Conservation (phyloP, 2,329 filamentous ascomycete genomes). For the Colletotrichum eremochloae region DNA sequence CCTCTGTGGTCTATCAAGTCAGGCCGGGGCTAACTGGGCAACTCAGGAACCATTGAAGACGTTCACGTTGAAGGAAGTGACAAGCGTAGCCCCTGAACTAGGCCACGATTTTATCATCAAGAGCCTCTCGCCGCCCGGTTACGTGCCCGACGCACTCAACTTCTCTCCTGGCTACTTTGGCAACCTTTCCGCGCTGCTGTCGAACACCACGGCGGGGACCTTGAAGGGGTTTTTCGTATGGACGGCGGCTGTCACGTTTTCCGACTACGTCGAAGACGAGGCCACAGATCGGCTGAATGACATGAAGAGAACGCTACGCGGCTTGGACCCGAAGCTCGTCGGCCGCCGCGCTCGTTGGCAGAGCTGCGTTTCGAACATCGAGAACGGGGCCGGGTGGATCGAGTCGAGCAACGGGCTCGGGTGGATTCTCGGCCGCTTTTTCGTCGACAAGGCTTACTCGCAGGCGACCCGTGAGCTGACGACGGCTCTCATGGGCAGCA, state of each 20-base stretch:
- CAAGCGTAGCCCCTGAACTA: constrained; percentile 67
- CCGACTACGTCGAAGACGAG: constrained; percentile 67
- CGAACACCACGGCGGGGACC: constrained; percentile 64
- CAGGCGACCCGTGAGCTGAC: constrained; percentile 74
- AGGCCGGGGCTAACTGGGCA: background rate
- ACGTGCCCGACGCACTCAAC: constrained; percentile 48
- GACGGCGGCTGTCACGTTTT: constrained; percentile 69
- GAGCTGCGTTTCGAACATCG: constrained; percentile 70
- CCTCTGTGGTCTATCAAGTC: background rate
- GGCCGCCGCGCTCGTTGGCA: constrained; percentile 72
- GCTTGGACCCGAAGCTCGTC: constrained; percentile 45
- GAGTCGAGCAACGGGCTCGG: constrained; percentile 59
- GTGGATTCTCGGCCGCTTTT: constrained; percentile 81
- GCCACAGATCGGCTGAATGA: constrained; percentile 68
- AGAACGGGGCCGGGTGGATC: constrained; percentile 48
- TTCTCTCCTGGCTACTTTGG: constrained; percentile 71
- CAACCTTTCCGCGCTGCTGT: constrained; percentile 68
- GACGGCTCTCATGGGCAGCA: constrained; percentile 75
- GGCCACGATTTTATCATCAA: constrained; percentile 65
- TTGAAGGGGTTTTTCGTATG: constrained; percentile 73
- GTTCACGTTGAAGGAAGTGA: constrained; percentile 61
- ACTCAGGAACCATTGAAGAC: constrained; percentile 34
- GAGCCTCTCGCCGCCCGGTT: constrained; percentile 64
- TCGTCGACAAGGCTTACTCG: constrained; percentile 75
- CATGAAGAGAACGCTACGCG: constrained; percentile 53